These are phyloP conservation scores for Bigelowiella natans DNA, from an alignment of 78 protist species.

Conservation along the genomic window DNA sequence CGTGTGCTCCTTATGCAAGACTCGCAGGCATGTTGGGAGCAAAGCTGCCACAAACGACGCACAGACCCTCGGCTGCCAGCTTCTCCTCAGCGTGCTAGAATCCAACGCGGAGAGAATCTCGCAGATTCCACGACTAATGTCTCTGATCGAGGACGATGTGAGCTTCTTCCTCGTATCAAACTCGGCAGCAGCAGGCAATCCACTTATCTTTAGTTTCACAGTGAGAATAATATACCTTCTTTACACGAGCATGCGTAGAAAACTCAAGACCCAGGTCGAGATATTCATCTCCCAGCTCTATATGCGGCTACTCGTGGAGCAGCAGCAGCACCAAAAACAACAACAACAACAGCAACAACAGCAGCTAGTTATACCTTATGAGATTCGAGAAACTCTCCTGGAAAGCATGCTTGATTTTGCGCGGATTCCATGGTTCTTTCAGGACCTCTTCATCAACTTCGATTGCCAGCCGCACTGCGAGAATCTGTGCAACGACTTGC, in stretches of 20 bases:
- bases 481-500: not conserved
- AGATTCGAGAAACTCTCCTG: not conserved
- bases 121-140: not conserved
- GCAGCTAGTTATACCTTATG: not conserved
- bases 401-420: not conserved
- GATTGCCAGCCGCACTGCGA: not conserved
- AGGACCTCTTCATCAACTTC: not conserved
- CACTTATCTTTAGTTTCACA: not conserved
- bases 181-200: not conserved
- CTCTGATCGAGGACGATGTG: not conserved
- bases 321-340: too few relatives aligned
- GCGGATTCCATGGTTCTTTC: not conserved
- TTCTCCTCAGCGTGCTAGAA: too few relatives aligned
- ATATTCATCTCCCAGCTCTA: too few relatives aligned
- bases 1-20: too few relatives aligned
- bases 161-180: not conserved
- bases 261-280: not conserved
- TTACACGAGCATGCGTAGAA: not conserved
- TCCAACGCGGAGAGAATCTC: too few relatives aligned
- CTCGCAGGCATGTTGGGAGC: too few relatives aligned
- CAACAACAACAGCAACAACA: too few relatives aligned
- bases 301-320: too few relatives aligned
- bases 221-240: not conserved
- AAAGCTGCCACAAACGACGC: too few relatives aligned
- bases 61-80: too few relatives aligned